Evolutionary conservation across 306 rosid genomes (phyloP).

Genomic region (Morella rubra): DNA sequence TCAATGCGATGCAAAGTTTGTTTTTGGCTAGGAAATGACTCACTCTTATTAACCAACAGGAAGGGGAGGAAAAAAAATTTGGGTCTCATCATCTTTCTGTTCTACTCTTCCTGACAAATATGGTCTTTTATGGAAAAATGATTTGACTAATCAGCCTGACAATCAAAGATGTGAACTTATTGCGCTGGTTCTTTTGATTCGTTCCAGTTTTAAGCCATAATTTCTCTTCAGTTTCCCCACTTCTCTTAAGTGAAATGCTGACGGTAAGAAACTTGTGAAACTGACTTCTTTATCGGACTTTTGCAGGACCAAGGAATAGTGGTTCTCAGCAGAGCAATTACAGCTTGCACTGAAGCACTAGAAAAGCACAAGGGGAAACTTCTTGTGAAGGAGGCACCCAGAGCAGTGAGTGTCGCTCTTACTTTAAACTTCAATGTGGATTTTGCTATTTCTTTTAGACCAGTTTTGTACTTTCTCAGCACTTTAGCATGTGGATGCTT

Average conservation of each 20-base stretch:
- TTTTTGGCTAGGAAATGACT: neutral
- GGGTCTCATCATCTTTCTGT: neutral
- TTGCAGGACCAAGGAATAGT: slow-evolving; percentile 86
- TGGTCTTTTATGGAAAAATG: no score
- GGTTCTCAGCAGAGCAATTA: slow-evolving; percentile 72
- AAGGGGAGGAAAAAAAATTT: neutral
- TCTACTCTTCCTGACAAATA: no score
- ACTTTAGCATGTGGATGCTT: neutral
- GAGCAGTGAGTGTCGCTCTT: slow-evolving; percentile 71
- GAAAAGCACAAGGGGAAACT: slow-evolving; percentile 90
- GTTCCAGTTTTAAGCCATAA: neutral
- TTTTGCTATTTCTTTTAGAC: neutral
- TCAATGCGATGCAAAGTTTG: neutral
- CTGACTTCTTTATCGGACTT: slow-evolving; percentile 22
- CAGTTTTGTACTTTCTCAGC: neutral
- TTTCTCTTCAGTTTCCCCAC: neutral
- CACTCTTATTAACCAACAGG: neutral
- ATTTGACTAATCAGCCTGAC: no score
- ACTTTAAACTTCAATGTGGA: neutral
- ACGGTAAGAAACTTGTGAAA: neutral
- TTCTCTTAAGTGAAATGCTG: no score
- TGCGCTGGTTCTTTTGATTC: neutral
- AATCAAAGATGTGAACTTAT: no score
- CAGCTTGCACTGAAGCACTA: slow-evolving; percentile 67
- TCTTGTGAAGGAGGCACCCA: slow-evolving; percentile 71